Conservation (phyloP, 1,284 basidiomycete genomes). For the Sphaerobolus stellatus region DNA sequence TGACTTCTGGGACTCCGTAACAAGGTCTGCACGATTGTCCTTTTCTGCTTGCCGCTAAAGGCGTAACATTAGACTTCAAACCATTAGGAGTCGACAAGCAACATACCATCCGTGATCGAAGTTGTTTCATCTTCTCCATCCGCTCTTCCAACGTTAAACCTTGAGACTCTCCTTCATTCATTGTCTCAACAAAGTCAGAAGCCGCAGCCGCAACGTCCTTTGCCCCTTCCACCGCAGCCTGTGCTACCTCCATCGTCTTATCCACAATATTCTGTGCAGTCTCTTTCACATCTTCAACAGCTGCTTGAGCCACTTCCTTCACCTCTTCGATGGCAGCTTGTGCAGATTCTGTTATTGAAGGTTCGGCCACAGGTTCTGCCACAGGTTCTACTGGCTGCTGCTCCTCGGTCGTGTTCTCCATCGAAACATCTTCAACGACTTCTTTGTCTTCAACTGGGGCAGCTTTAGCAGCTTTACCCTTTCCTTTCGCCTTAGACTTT, state of each 20-base stretch:
- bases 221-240: constrained; percentile 4
- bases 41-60: constrained; percentile 69
- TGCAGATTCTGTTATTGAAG: constrained; percentile 14
- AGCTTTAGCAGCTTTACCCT: constrained; percentile 10
- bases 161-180: constrained; percentile 2
- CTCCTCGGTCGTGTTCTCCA: background rate
- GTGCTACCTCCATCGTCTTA: constrained; percentile 9
- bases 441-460: constrained; percentile 3
- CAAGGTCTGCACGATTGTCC: constrained; percentile 80
- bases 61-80: constrained; percentile 6
- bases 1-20: constrained; percentile 77
- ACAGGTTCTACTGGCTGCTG: constrained; percentile 6
- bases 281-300: constrained; percentile 16
- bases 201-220: too few species aligned
- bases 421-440: constrained; percentile 10
- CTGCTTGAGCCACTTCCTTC: constrained; percentile 10
- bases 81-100: background rate
- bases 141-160: constrained; percentile 65
- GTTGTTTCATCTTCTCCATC: constrained; percentile 71
- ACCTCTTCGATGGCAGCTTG: constrained; percentile 9
- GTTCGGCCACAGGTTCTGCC: constrained; percentile 9
- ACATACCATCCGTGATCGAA: constrained; percentile 77
- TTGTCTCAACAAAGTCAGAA: too few species aligned
- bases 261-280: constrained; percentile 15
- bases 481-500: constrained; percentile 21